Percentiles rank a stretch among this genome's conserved stretches.
Conservation (phyloP, 306 rosid genomes). For the Vigna angularis region DNA sequence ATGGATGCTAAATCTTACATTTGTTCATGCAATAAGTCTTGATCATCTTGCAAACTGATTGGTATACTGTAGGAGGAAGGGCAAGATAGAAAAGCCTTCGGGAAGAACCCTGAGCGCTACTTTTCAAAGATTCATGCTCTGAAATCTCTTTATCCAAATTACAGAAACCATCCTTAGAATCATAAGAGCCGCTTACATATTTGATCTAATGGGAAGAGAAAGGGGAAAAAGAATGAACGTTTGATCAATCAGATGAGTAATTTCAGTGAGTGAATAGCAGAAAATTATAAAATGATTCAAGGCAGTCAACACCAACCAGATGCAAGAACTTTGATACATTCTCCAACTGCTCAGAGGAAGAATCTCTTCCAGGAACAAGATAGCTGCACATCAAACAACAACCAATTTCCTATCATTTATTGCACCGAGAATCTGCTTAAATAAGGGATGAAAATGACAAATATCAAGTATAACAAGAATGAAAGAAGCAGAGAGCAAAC, state of each 20-base stretch:
- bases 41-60: slow-evolving; percentile 94
- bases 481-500: slow-evolving; percentile 28
- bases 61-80: slow-evolving; percentile 98
- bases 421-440: slow-evolving; percentile 28
- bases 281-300: slow-evolving; percentile 31
- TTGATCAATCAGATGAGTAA: slow-evolving; percentile 16
- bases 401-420: slow-evolving; percentile 36
- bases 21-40: slow-evolving; percentile 79
- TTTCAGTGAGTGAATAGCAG: not conserved
- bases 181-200: slow-evolving; percentile 90
- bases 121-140: slow-evolving; percentile 62
- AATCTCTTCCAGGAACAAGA: slow-evolving; percentile 64
- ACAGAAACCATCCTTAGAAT: slow-evolving; percentile 77
- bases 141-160: slow-evolving; percentile 85
- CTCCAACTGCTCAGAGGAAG: slow-evolving; percentile 59
- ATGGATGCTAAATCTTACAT: slow-evolving; percentile 62
- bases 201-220: slow-evolving; percentile 63
- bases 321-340: slow-evolving; percentile 70
- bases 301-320: slow-evolving; percentile 70
- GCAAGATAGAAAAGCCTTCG: slow-evolving; percentile 97
- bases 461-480: slow-evolving; percentile 19
- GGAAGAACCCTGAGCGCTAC: slow-evolving; percentile 67
- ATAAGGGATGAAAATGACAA: slow-evolving; percentile 14
- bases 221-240: slow-evolving; percentile 25
- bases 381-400: slow-evolving; percentile 66